Evolutionary conservation across 225 moss, liverwort and hornwort genomes (phyloP).

Genomic region (Lunularia cruciata): DNA sequence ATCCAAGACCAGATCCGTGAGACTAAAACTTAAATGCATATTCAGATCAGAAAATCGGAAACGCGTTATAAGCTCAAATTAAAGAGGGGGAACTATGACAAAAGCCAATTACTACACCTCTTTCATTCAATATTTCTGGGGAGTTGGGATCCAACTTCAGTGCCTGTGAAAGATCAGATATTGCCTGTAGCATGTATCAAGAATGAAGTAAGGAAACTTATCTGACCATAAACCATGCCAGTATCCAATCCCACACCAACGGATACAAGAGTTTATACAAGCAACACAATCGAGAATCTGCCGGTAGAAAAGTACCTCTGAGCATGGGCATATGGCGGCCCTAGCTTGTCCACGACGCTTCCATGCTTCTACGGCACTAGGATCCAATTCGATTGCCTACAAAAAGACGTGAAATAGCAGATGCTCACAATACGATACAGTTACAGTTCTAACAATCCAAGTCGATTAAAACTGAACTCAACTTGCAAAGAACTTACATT

Average conservation of each 20-base stretch:
- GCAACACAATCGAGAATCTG: neutral
- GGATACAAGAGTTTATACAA: neutral
- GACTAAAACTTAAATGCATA: too few relatives aligned
- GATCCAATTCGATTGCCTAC: constrained; percentile 79
- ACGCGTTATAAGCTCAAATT: neutral
- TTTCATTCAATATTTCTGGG: constrained; percentile 69
- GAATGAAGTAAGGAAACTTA: neutral
- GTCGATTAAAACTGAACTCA: too few relatives aligned
- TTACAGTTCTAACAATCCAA: too few relatives aligned
- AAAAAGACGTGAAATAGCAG: neutral
- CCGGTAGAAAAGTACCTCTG: constrained; percentile 43
- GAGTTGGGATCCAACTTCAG: constrained; percentile 62
- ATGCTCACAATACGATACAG: too few relatives aligned
- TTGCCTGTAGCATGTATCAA: constrained; percentile 45
- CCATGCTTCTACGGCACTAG: constrained; percentile 69
- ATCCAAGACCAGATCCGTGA: neutral
- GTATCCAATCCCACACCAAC: too few relatives aligned
- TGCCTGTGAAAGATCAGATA: constrained; percentile 70
- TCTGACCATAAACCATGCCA: neutral
- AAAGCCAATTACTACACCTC: constrained; percentile 43
- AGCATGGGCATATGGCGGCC: constrained; percentile 56
- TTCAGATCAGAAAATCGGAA: neutral
- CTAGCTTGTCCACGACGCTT: constrained; percentile 90
- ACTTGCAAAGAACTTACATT: too few relatives aligned
- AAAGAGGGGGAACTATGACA: neutral